A percentile compares a stretch with the other conserved stretches of the same genome.
phyloP scores from a whole-genome alignment of 2,329 filamentous ascomycete species.

The Endocalyx cinctus region DNA sequence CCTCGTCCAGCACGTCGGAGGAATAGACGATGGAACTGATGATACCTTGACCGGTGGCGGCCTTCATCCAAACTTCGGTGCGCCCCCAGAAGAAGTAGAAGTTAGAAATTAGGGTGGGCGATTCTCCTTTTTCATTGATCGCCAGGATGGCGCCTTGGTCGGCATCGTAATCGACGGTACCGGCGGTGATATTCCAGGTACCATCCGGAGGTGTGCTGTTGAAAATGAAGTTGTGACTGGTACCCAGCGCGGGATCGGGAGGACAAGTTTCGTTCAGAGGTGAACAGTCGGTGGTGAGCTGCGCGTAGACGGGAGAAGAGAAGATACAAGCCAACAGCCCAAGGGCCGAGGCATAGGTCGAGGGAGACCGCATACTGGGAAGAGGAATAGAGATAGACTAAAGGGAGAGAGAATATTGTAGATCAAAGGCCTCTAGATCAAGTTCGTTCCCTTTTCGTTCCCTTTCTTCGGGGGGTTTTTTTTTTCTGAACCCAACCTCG shows the following conservation, averaged over 20 bases:
- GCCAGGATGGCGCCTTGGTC: slow-evolving; percentile 67
- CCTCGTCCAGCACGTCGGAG: slow-evolving; percentile 79
- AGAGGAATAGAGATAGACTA: too few species aligned
- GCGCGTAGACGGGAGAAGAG: slow-evolving; percentile 52
- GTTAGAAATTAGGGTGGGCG: slow-evolving; percentile 71
- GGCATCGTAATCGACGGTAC: slow-evolving; percentile 56
- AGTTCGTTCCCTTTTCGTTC: too few species aligned
- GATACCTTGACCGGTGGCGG: slow-evolving; percentile 68
- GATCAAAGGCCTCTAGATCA: too few species aligned
- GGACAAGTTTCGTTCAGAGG: slow-evolving; percentile 69
- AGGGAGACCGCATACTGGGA: slow-evolving; percentile 14
- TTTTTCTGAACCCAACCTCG: too few species aligned
- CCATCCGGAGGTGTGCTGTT: slow-evolving; percentile 54
- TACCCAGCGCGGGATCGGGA: slow-evolving; percentile 65
- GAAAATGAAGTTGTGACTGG: slow-evolving; percentile 59
- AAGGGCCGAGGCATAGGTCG: slow-evolving; percentile 24
- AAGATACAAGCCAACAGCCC: slow-evolving; percentile 37
- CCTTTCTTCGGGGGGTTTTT: too few species aligned
- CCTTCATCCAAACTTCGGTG: slow-evolving; percentile 74
- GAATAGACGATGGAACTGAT: slow-evolving; percentile 80
- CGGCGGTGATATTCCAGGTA: slow-evolving; percentile 66
- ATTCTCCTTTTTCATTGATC: slow-evolving; percentile 65
- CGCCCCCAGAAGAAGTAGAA: slow-evolving; percentile 86
- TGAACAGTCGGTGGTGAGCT: slow-evolving; percentile 75
- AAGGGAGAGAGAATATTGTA: too few species aligned